Conservation (phyloP, 768 basidiomycete genomes). For the Pulveroboletus ravenelii region DNA sequence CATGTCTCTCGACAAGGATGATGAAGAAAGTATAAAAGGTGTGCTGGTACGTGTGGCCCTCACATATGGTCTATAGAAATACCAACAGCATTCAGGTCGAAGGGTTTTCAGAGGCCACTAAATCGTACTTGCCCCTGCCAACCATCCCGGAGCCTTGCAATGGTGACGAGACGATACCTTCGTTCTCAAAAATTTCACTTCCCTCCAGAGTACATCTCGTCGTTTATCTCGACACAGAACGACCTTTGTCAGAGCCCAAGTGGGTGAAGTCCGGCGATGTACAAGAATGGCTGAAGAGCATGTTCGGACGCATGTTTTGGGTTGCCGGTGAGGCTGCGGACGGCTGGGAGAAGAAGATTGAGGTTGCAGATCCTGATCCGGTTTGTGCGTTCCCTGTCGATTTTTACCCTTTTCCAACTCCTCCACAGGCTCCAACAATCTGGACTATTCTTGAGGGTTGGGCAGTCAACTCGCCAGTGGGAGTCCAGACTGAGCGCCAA, state of each 20-base stretch:
- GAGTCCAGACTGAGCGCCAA: slow-evolving; percentile 69
- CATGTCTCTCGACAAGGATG: slow-evolving; percentile 55
- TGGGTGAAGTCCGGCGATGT: slow-evolving; percentile 96
- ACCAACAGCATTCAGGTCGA: slow-evolving; percentile 52
- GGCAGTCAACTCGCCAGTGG: slow-evolving; percentile 80
- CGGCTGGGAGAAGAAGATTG: slow-evolving; percentile 93
- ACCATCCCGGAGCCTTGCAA: slow-evolving; percentile 38
- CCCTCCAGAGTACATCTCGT: slow-evolving; percentile 60
- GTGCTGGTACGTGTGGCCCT: slow-evolving; percentile 55
- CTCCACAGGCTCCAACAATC: slow-evolving; percentile 78
- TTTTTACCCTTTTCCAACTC: not conserved
- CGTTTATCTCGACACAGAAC: slow-evolving; percentile 78
- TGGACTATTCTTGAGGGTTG: slow-evolving; percentile 88
- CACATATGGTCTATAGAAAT: slow-evolving; percentile 1
- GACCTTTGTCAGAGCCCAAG: slow-evolving; percentile 90
- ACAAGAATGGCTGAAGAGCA: slow-evolving; percentile 87
- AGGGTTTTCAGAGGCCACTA: slow-evolving; percentile 63
- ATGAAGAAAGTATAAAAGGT: slow-evolving; percentile 59
- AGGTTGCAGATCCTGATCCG: slow-evolving; percentile 90
- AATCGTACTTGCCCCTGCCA: slow-evolving; percentile 62
- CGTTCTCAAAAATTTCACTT: slow-evolving; percentile 52
- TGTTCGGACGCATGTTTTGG: slow-evolving; percentile 87
- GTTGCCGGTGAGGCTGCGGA: slow-evolving; percentile 77
- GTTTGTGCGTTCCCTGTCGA: slow-evolving; percentile 45
- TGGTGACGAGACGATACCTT: slow-evolving; percentile 64